Base-by-base conservation (phyloP, 306 rosid genomes). In the Prosopis cineraria region DNA sequence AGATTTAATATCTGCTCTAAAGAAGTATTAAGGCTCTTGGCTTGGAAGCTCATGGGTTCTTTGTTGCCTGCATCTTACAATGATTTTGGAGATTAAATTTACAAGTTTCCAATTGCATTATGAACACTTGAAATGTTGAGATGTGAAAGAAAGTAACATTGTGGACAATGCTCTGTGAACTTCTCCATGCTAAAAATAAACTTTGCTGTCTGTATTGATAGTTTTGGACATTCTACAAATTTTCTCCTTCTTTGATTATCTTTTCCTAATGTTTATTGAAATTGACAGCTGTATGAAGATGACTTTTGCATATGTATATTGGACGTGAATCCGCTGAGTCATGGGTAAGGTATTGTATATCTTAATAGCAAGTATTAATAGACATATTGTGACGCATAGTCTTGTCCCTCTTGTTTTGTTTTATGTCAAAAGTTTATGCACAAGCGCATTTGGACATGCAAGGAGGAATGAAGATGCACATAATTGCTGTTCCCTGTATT, bases 271-370 rank as follows among this genome's bases (percentile, higher is more conserved):
- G 16, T 78, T 50, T 83, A 74, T 68, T 77, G 58, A 83, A 77
- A 74, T 68, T 73, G 87, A 68, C 97, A 92, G 98, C 87, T 94
- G 29, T 89, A 90, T 75, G 98, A 92, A 86, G 97, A 94, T 90
- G 95, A 92, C 74, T 40, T 24, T 64, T 92, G 97, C 91, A 81
- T 90, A 41, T 90, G 97, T 77, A 94, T 94, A 84, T 82, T 94
- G 96, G 98, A 94, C 72, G 83, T 82, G 37, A 89, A 73, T 83
- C 98, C 98, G 6, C 76, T 94, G 88, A 90, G 93, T 90, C 86
- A 83, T 90, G 98, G 98, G 97, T 94, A 94, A 92, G 96, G 94
- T 92, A 88, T 86, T 88, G 84, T 89, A 80, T 73, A 75, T 86
- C 60, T 79, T 75, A 75, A 75, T 43, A 77, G 84, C 78, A 83